phyloP scores from a whole-genome alignment of 306 rosid species.

The Lablab purpureus region DNA sequence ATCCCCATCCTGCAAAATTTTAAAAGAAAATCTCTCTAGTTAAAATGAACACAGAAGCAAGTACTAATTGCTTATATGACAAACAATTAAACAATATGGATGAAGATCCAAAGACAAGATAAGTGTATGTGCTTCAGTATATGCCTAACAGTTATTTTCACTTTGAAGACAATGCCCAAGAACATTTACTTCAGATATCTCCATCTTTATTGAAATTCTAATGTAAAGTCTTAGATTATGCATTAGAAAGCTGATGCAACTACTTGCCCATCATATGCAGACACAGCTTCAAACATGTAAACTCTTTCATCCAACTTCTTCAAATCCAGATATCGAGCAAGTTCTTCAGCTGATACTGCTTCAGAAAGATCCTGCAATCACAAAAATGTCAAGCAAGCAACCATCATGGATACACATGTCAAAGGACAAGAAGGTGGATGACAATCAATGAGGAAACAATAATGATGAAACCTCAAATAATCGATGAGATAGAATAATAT shows the following conservation, averaged over 20 bases:
- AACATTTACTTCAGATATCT: conserved; percentile 27
- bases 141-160: conserved; percentile 17
- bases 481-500: conserved; percentile 19
- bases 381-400: conserved; percentile 29
- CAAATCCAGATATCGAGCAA: conserved; percentile 87
- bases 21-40: conserved; percentile 8
- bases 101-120: too few species aligned
- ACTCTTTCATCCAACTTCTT: conserved; percentile 97
- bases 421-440: conserved; percentile 8
- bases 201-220: conserved; percentile 20
- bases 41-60: neutral
- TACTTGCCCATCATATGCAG: conserved; percentile 91
- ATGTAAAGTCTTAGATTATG: conserved; percentile 21
- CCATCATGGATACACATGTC: conserved; percentile 6
- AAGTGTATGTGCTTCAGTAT: conserved; percentile 14
- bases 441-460: conserved; percentile 25
- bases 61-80: too few species aligned
- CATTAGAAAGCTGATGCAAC: conserved; percentile 34
- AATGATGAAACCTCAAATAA: conserved; percentile 17
- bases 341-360: conserved; percentile 84
- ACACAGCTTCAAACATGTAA: conserved; percentile 93
- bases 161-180: neutral
- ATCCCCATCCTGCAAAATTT: conserved; percentile 78
- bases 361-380: conserved; percentile 82
- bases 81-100: too few species aligned